A percentile compares a stretch with the other conserved stretches of the same genome.
Conservation (phyloP, 805 yeast genomes). For the Sugiyamaella lignohabitans region DNA sequence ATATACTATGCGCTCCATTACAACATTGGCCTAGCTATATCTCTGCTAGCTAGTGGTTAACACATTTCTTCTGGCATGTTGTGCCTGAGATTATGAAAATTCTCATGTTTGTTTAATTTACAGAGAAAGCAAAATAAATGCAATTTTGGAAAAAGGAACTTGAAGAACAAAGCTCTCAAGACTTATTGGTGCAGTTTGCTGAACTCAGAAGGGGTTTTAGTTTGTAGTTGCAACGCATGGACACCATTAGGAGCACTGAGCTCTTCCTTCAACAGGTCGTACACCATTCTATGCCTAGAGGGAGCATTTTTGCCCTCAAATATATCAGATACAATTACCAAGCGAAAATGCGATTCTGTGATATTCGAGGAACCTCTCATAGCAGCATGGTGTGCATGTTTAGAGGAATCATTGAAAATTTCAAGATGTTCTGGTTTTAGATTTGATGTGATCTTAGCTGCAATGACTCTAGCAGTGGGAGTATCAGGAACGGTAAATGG, state of each 20-base stretch:
- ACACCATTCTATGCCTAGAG: slow-evolving; percentile 70
- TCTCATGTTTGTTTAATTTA: no score
- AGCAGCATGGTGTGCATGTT: slow-evolving; percentile 84
- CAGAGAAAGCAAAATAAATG: no score
- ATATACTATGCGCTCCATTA: no score
- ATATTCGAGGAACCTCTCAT: slow-evolving; percentile 64
- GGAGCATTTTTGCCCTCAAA: slow-evolving; percentile 65
- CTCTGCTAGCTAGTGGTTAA: no score
- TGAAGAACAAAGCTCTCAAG: no score
- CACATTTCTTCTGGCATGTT: no score
- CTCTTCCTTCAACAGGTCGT: slow-evolving; percentile 64
- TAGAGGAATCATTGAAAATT: slow-evolving; percentile 74
- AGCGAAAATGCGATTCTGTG: slow-evolving; percentile 74
- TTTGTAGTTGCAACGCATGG: slow-evolving; percentile 82
- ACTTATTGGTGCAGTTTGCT: slow-evolving; percentile 2
- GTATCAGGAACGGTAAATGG: slow-evolving; percentile 6
- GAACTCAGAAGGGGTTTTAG: slow-evolving; percentile 64
- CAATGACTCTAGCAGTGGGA: slow-evolving; percentile 33
- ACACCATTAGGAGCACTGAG: slow-evolving; percentile 56
- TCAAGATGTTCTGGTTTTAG: slow-evolving; percentile 43
- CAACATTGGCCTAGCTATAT: no score
- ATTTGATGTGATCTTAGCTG: slow-evolving; percentile 36
- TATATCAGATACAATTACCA: slow-evolving; percentile 62
- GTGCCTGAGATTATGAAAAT: no score
- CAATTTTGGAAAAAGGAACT: no score